Percentiles rank a stretch among this genome's conserved stretches.
These are phyloP conservation scores for Ailanthus altissimus DNA, from an alignment of 345 rosid genomes.

Conservation along the genomic window DNA sequence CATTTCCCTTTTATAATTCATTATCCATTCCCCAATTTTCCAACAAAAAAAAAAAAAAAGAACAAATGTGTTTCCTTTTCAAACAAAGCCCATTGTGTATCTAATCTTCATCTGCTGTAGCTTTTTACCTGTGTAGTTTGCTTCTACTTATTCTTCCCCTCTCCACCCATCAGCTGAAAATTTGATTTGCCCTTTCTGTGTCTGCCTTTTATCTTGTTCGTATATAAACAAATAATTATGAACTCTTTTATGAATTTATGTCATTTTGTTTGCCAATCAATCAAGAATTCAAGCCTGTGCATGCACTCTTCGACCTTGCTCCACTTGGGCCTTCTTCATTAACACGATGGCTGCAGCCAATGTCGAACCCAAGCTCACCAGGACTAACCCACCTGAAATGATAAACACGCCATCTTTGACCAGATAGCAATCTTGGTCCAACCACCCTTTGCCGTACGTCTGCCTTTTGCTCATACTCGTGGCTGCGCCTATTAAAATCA, in stretches of 20 bases:
- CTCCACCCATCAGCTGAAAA: not conserved
- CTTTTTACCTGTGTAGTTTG: no score
- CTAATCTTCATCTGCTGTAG: no score
- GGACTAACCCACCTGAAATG: slow-evolving; percentile 48
- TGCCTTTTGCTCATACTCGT: slow-evolving; percentile 78
- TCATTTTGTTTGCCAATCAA: slow-evolving; percentile 5
- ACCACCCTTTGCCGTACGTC: slow-evolving; percentile 70
- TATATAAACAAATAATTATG: not conserved
- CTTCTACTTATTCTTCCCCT: no score
- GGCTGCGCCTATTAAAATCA: slow-evolving; percentile 47
- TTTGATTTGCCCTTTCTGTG: not conserved
- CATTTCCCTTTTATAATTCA: no score
- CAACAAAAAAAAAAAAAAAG: no score
- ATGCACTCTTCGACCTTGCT: slow-evolving; percentile 34
- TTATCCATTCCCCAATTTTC: no score
- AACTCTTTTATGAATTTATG: no score
- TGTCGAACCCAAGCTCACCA: slow-evolving; percentile 37
- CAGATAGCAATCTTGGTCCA: slow-evolving; percentile 64
- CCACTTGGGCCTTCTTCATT: slow-evolving; percentile 8
- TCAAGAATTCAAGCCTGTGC: slow-evolving; percentile 33
- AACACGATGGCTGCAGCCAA: slow-evolving; percentile 39
- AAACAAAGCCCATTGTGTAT: no score
- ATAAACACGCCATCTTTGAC: slow-evolving; percentile 62
- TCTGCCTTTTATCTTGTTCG: not conserved
- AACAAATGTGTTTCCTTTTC: no score